phyloP scores from a whole-genome alignment of 1,284 basidiomycete species.

The Phellopilus nigrolimitatus region DNA sequence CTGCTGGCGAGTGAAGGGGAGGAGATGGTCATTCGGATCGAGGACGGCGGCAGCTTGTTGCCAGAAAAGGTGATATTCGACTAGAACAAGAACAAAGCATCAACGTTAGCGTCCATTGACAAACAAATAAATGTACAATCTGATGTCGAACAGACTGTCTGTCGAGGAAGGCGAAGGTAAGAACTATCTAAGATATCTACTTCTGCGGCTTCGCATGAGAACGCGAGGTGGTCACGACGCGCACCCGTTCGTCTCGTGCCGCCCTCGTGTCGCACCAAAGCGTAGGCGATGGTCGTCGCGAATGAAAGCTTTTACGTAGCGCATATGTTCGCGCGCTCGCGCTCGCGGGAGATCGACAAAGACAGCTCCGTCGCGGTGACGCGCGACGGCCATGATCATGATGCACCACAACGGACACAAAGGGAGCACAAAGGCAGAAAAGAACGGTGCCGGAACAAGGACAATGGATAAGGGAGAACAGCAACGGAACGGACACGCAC shows the following conservation, averaged over 20 bases:
- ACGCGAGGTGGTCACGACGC: too few relatives aligned
- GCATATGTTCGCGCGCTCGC: slow-evolving; percentile 15
- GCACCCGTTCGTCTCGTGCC: neutral
- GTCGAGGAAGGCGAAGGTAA: too few relatives aligned
- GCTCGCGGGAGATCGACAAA: slow-evolving; percentile 1
- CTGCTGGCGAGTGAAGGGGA: slow-evolving; percentile 24
- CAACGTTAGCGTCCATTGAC: slow-evolving; percentile 19
- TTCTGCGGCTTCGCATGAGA: too few relatives aligned
- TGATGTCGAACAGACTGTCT: too few relatives aligned
- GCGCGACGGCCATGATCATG: neutral
- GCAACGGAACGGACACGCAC: slow-evolving; percentile 33
- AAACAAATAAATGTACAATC: slow-evolving; percentile 17
- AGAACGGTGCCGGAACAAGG: neutral
- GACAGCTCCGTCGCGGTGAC: neutral
- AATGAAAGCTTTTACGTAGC: slow-evolving; percentile 15
- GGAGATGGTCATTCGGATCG: slow-evolving; percentile 45
- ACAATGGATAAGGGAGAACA: neutral
- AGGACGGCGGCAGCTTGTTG: slow-evolving; percentile 46
- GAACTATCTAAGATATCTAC: too few relatives aligned
- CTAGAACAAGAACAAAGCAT: slow-evolving; percentile 27
- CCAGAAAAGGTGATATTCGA: slow-evolving; percentile 60
- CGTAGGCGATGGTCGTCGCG: neutral
- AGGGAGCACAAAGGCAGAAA: neutral
- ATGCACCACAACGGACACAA: neutral
- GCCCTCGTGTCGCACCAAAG: neutral